Conservation (phyloP, 495 filamentous ascomycete genomes). For the Aspergillus indologenus region DNA sequence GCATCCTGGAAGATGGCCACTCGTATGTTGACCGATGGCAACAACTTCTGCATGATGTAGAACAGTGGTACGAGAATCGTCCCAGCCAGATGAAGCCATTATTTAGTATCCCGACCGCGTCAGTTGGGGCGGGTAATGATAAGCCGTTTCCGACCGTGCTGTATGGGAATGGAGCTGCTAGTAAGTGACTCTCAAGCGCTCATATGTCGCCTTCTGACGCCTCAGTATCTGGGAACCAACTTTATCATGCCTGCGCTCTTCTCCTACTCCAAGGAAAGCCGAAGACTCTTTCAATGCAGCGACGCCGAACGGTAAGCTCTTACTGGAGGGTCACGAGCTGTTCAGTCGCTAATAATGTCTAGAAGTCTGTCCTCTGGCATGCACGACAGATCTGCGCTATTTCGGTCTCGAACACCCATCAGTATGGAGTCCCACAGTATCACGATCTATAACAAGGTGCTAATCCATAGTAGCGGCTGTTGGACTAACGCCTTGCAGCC, state of each 20-base stretch:
- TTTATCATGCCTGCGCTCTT: constrained; percentile 41
- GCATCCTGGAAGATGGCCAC: constrained; percentile 22
- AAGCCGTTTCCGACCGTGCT: constrained; percentile 35
- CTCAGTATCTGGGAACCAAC: constrained; percentile 42
- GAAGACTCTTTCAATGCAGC: constrained; percentile 25
- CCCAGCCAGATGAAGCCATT: constrained; percentile 40
- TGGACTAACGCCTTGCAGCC: constrained; percentile 48
- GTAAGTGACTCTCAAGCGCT: constrained; percentile 16
- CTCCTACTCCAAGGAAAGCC: constrained; percentile 38
- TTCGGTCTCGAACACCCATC: constrained; percentile 35
- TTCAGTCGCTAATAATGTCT: not conserved
- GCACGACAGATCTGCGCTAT: constrained; percentile 47
- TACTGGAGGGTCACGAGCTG: not conserved
- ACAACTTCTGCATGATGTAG: constrained; percentile 32
- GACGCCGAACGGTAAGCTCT: constrained; percentile 21
- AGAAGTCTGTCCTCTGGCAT: constrained; percentile 44
- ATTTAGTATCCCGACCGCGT: constrained; percentile 24
- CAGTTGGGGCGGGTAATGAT: constrained; percentile 14
- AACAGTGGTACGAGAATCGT: constrained; percentile 37
- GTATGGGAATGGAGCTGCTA: constrained; percentile 41
- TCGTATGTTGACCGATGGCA: constrained; percentile 31
- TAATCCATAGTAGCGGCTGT: constrained; percentile 34
- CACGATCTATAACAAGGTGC: not conserved
- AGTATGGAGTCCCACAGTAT: constrained; percentile 19
- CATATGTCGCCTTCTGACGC: not conserved